Evolutionary conservation across 164 flowering plant species (phyloP).

Genomic region (Nelumbo lutea): DNA sequence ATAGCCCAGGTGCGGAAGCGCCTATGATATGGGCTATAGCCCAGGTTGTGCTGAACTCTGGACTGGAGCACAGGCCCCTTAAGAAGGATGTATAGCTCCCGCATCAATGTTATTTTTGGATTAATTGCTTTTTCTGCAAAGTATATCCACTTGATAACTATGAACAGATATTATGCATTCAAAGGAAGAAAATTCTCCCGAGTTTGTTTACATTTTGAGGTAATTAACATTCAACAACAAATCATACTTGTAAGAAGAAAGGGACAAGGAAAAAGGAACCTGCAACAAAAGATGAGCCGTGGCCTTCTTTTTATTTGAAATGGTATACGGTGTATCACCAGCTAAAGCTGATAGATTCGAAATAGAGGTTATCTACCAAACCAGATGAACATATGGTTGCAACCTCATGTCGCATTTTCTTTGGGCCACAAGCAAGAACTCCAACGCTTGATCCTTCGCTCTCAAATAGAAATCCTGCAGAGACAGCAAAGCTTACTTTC

Average conservation of each 20-base stretch:
- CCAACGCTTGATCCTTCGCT: constrained; percentile 42
- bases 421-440: constrained; percentile 57
- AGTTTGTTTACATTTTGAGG: not conserved
- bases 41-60: too few relatives aligned
- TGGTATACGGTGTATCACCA: constrained; percentile 30
- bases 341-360: constrained; percentile 57
- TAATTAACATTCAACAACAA: too few relatives aligned
- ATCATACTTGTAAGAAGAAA: too few relatives aligned
- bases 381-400: constrained; percentile 55
- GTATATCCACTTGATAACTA: not conserved
- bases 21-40: too few relatives aligned
- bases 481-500: not conserved
- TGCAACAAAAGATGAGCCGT: too few relatives aligned
- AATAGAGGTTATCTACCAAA: constrained; percentile 45
- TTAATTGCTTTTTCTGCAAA: not conserved
- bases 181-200: not conserved
- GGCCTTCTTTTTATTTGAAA: too few relatives aligned
- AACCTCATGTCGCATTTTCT: constrained; percentile 49
- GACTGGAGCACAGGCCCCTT: too few relatives aligned
- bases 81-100: too few relatives aligned
- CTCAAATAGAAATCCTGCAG: constrained; percentile 43
- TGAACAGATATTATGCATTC: not conserved
- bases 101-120: too few relatives aligned
- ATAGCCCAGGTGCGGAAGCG: too few relatives aligned
- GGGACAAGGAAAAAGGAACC: too few relatives aligned